Conservation (phyloP, 257 asterid species). For the Ilex aquifolium region DNA sequence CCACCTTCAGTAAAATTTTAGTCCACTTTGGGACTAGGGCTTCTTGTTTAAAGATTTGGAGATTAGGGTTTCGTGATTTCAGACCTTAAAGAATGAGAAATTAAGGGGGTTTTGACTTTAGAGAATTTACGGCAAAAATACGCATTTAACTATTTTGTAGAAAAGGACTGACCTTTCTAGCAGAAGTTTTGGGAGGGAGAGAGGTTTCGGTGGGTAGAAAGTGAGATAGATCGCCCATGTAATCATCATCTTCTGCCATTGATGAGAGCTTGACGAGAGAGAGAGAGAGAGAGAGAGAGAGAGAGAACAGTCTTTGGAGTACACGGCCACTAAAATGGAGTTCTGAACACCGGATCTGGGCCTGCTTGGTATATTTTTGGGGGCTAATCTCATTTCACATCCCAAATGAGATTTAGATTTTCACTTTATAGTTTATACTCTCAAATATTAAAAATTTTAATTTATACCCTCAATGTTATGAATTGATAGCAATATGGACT, state of each 20-base stretch:
- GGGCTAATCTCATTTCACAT: too few species aligned
- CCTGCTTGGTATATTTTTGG: too few species aligned
- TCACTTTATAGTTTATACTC: too few species aligned
- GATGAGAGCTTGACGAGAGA: neutral
- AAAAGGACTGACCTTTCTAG: slow-evolving; percentile 42
- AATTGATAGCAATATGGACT: too few species aligned
- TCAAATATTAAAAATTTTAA: too few species aligned
- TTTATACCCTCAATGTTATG: too few species aligned
- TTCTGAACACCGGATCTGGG: too few species aligned
- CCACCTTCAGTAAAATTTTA: neutral
- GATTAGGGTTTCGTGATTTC: neutral
- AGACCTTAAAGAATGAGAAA: neutral
- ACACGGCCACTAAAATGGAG: too few species aligned
- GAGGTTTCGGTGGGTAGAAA: slow-evolving; percentile 47
- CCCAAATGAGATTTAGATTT: too few species aligned
- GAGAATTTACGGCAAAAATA: neutral
- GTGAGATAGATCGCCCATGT: slow-evolving; percentile 88
- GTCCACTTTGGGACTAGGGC: neutral
- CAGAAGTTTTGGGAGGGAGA: slow-evolving; percentile 34
- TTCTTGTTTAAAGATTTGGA: neutral
- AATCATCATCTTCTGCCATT: slow-evolving; percentile 70
- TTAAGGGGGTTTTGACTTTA: neutral
- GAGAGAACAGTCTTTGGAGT: too few species aligned
- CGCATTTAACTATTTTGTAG: neutral
- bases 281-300: too few species aligned